Evolutionary conservation across 805 yeast species (phyloP), one percentile per base, ranked within the genome.

Genomic region (Candida silvicultrix): DNA sequence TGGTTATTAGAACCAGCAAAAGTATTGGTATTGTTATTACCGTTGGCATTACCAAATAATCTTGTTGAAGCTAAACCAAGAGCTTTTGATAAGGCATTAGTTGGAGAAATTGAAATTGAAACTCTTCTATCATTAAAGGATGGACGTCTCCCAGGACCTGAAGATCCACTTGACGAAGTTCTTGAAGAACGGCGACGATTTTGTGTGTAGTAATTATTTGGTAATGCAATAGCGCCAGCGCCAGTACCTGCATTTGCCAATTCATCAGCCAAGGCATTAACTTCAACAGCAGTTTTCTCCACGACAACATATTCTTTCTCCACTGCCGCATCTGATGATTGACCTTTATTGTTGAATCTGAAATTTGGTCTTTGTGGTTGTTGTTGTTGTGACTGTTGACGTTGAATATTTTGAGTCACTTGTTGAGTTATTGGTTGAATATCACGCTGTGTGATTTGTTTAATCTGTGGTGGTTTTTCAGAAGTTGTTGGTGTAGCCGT

Each of bases 251-350:
- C 82, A 48, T 70, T 68, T 15, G 88, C 90, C 43, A 92, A 68
- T 62, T 90, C 97, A 64, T 92, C 98, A 3, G 99, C 99, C 47
- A 94, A 72, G 2, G 96, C 92, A 68, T 92, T 92, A 9, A 92
- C 95, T 61, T 94, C 98, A 4, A 92, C 97, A 0, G 94, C 88
- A 42, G 95, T 77, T 63, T 92, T 94, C 63, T 92, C 98, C 25
- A 92, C 90, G 36, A 92, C 95, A 31, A 92, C 98, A 56, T 92
- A 92, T 58, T 89, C 97, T 53, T 80, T 82, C 55, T 89, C 96
- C 46, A 81, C 67, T 22, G 75, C 71, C 20, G 75, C 58, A 44
- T 81, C 85, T 20, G 69, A 73, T 65, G 49, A 64, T 52, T 47
- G 49, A 36, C 54, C 55, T 31, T 50, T 54, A 11, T 49, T 38